Evolutionary conservation across 495 filamentous ascomycete species (phyloP).

Genomic region (Penicillium paradoxum): DNA sequence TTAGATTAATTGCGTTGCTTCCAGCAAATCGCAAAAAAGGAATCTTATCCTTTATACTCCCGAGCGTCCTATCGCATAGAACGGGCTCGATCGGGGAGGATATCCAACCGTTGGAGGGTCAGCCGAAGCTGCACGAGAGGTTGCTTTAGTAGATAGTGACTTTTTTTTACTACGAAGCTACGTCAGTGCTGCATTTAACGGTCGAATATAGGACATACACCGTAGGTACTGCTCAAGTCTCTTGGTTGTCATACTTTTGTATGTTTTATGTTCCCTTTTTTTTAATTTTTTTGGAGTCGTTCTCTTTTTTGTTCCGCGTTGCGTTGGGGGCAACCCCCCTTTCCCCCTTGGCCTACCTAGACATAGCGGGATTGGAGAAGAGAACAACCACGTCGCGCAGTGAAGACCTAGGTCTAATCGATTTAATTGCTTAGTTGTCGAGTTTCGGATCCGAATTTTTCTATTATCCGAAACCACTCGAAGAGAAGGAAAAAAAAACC

Average conservation of each 20-base stretch:
- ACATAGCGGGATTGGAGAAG: constrained; percentile 11
- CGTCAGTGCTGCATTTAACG: not conserved
- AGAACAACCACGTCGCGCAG: constrained; percentile 25
- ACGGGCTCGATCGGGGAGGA: constrained; percentile 5
- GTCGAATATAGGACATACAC: too few species aligned
- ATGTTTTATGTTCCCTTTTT: not conserved
- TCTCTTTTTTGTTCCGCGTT: constrained; percentile 5
- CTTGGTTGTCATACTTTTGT: not conserved
- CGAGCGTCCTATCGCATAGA: constrained; percentile 4
- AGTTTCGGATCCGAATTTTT: not conserved
- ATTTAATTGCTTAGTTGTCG: not conserved
- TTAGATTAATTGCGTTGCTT: not conserved
- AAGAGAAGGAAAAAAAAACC: not conserved
- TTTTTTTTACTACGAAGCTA: not conserved
- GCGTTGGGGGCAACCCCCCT: constrained; percentile 15
- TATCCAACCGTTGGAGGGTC: not conserved
- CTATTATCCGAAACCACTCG: not conserved
- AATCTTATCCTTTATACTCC: not conserved
- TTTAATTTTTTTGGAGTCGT: not conserved
- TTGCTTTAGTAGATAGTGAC: not conserved
- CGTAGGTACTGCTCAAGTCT: not conserved
- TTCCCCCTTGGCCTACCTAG: constrained; percentile 7
- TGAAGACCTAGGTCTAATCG: constrained; percentile 5
- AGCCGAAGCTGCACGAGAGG: not conserved
- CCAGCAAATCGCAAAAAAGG: not conserved